Conservation (phyloP, 164 flowering plant genomes). For the Aristolochia fimbriata region DNA sequence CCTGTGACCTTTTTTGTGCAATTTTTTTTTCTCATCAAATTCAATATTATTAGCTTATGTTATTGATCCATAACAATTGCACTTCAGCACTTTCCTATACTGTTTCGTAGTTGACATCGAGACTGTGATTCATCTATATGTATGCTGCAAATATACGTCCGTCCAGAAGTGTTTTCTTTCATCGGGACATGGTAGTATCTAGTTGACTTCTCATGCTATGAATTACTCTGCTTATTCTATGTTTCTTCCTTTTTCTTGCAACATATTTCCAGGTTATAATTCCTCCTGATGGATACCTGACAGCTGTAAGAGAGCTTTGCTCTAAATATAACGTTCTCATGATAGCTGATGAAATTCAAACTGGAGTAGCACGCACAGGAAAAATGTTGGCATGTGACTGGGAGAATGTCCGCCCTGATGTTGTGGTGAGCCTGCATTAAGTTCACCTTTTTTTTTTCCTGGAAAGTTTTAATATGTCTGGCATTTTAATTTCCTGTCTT, state of each 20-base stretch:
- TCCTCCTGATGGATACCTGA: conserved; percentile 92
- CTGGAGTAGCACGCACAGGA: conserved; percentile 86
- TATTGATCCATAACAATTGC: no score
- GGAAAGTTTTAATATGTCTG: not conserved
- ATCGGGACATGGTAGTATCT: not conserved
- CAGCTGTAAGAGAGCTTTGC: conserved; percentile 80
- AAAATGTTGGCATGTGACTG: conserved; percentile 93
- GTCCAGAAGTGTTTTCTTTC: no score
- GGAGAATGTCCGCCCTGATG: conserved; percentile 92
- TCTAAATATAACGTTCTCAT: conserved; percentile 69
- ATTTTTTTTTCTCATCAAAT: not conserved
- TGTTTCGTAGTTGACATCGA: no score
- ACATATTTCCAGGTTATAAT: conserved; percentile 49
- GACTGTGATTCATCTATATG: no score
- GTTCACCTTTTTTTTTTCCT: not conserved
- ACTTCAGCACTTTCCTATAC: no score
- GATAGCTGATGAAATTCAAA: conserved; percentile 99
- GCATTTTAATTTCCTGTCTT: not conserved
- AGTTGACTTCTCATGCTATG: not conserved
- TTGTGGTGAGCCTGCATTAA: conserved; percentile 47
- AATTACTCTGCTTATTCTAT: not conserved
- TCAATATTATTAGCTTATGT: not conserved
- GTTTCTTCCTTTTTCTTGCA: not conserved
- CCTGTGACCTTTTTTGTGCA: not conserved
- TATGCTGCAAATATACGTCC: no score